Percentiles rank a stretch among this genome's conserved stretches.
phyloP scores from a whole-genome alignment of 345 rosid species.

The Populus ilicifolia region DNA sequence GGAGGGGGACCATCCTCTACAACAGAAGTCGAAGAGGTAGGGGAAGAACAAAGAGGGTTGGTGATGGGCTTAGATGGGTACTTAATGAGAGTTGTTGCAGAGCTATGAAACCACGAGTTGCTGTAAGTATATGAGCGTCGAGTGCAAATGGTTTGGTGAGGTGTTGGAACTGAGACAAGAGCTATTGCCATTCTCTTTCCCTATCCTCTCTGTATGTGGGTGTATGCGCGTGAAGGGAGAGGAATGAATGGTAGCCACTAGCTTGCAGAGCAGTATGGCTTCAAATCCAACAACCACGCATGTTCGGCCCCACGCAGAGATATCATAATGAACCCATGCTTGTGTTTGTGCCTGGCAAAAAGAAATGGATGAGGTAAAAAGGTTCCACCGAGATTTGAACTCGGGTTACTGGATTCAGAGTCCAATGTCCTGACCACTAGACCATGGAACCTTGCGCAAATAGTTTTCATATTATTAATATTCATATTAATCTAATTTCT shows the following conservation, averaged over 20 bases:
- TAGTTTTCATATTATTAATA: no score
- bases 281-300: not conserved
- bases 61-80: conserved; percentile 30
- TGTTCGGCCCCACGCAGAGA: not conserved
- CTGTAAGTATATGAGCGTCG: conserved; percentile 15
- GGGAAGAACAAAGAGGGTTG: conserved; percentile 26
- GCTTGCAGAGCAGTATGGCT: not conserved
- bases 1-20: conserved; percentile 32
- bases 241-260: conserved; percentile 2
- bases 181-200: conserved; percentile 39
- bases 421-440: conserved; percentile 33
- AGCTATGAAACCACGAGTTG: conserved; percentile 19
- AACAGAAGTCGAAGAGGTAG: conserved; percentile 40
- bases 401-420: conserved; percentile 29
- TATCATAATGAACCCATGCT: not conserved
- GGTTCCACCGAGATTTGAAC: conserved; percentile 30
- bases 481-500: no score
- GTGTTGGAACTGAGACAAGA: conserved; percentile 34
- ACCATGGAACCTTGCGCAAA: conserved; percentile 13
- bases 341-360: not conserved
- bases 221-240: not conserved
- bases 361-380: not conserved
- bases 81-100: conserved; percentile 15
- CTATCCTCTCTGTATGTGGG: not conserved
- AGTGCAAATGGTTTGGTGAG: conserved; percentile 21